Conservation (phyloP, 1,284 basidiomycete genomes). For the Crepidotus sp. region DNA sequence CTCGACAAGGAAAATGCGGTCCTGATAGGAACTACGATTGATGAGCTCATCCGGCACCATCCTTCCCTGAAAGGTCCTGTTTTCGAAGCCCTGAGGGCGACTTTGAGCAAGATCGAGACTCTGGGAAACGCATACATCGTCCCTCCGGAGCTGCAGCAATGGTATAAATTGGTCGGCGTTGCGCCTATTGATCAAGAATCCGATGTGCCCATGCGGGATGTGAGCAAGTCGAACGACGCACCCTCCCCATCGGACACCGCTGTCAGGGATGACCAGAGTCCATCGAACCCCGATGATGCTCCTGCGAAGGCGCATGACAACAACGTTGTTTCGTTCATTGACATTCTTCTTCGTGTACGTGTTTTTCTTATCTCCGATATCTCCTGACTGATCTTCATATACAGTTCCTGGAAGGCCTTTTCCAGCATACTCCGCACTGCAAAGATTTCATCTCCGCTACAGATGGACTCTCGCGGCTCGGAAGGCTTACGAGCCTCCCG, state of each 20-base stretch:
- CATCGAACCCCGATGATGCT: slow-evolving; percentile 29
- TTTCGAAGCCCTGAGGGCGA: slow-evolving; percentile 65
- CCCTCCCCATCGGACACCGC: slow-evolving; percentile 7
- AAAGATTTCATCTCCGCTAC: slow-evolving; percentile 78
- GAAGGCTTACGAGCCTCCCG: slow-evolving; percentile 73
- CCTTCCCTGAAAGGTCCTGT: slow-evolving; percentile 78
- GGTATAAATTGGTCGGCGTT: slow-evolving; percentile 49
- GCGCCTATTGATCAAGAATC: slow-evolving; percentile 24
- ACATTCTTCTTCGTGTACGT: slow-evolving; percentile 64
- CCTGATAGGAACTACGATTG: slow-evolving; percentile 81
- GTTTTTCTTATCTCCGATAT: not conserved
- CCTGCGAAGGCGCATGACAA: slow-evolving; percentile 57
- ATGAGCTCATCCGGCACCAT: slow-evolving; percentile 96
- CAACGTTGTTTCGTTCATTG: slow-evolving; percentile 65
- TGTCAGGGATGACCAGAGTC: slow-evolving; percentile 22
- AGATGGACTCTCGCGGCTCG: slow-evolving; percentile 71
- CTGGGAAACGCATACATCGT: slow-evolving; percentile 55
- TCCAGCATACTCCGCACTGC: slow-evolving; percentile 86
- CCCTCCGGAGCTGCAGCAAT: slow-evolving; percentile 51
- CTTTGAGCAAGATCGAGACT: slow-evolving; percentile 66
- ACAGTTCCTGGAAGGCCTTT: slow-evolving; percentile 88
- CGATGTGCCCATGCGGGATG: slow-evolving; percentile 48
- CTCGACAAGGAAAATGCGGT: slow-evolving; percentile 91
- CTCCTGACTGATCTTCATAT: not conserved
- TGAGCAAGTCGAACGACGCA: slow-evolving; percentile 12